Conservation (phyloP, 2,329 filamentous ascomycete species). For the Sclerotinia sclerotiorum region DNA sequence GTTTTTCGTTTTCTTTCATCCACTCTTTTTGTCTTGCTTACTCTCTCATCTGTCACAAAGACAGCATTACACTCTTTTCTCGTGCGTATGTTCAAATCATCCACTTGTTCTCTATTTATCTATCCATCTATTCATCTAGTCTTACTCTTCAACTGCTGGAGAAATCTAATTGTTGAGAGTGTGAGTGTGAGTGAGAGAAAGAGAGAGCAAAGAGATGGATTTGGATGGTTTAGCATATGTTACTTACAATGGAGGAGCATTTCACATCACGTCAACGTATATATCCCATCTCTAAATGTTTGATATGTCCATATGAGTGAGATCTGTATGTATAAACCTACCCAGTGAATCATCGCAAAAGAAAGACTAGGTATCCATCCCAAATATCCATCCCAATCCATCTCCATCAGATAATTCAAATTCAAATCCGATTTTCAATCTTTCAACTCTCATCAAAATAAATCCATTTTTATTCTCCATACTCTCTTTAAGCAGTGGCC, state of each 20-base stretch:
- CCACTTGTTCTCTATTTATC: neutral
- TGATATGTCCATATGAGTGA: neutral
- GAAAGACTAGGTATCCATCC: too few relatives aligned
- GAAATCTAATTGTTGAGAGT: neutral
- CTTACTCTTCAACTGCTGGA: neutral
- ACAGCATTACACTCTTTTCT: neutral
- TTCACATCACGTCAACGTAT: neutral
- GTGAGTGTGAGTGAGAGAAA: too few relatives aligned
- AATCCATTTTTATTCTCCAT: too few relatives aligned
- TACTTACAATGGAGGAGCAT: neutral
- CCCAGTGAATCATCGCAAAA: too few relatives aligned
- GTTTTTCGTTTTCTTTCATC: neutral
- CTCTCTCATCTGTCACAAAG: neutral
- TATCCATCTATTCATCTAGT: too few relatives aligned
- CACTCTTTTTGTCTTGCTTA: slow-evolving; percentile 7
- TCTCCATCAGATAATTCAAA: too few relatives aligned
- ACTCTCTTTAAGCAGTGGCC: too few relatives aligned
- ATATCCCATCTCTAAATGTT: too few relatives aligned
- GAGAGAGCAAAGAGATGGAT: neutral
- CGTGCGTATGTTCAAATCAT: neutral
- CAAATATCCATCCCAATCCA: too few relatives aligned
- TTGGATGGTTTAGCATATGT: neutral
- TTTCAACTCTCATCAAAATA: too few relatives aligned
- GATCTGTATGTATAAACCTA: too few relatives aligned
- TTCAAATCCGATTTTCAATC: too few relatives aligned